Conservation (phyloP, 441 rosid species). For the Jatropha podagrica region DNA sequence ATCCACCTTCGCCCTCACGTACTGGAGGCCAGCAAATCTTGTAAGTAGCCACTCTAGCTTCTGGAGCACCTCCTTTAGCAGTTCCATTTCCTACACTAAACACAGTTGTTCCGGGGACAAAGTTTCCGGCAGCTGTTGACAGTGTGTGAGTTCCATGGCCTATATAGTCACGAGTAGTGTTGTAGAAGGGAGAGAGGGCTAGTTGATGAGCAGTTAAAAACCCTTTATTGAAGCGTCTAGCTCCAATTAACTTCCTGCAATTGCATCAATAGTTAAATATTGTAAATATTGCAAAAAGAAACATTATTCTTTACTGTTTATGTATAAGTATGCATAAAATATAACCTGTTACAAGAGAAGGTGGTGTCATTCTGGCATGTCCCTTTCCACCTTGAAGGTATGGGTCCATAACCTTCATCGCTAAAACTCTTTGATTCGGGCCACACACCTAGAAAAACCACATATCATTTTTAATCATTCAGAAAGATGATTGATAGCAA, state of each 20-base stretch:
- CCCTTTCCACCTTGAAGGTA: constrained; percentile 74
- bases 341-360: constrained; percentile 63
- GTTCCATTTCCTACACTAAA: constrained; percentile 60
- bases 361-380: constrained; percentile 39
- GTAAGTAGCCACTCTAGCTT: constrained; percentile 75
- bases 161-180: constrained; percentile 39
- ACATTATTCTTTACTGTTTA: no score
- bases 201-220: constrained; percentile 25
- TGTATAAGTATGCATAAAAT: no score
- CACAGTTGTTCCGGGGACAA: constrained; percentile 48
- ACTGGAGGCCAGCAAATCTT: constrained; percentile 60
- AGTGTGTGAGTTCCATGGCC: constrained; percentile 88
- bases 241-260: constrained; percentile 70
- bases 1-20: background rate
- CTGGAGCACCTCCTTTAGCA: constrained; percentile 71
- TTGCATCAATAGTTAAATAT: no score
- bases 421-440: constrained; percentile 71
- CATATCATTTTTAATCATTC: background rate
- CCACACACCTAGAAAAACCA: constrained; percentile 57
- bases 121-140: constrained; percentile 64
- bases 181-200: constrained; percentile 11
- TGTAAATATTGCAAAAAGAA: no score
- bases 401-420: constrained; percentile 53
- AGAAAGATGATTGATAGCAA: no score
- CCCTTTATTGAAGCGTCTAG: constrained; percentile 57